phyloP scores from a whole-genome alignment of 345 rosid genomes.

The Populus tremula region DNA sequence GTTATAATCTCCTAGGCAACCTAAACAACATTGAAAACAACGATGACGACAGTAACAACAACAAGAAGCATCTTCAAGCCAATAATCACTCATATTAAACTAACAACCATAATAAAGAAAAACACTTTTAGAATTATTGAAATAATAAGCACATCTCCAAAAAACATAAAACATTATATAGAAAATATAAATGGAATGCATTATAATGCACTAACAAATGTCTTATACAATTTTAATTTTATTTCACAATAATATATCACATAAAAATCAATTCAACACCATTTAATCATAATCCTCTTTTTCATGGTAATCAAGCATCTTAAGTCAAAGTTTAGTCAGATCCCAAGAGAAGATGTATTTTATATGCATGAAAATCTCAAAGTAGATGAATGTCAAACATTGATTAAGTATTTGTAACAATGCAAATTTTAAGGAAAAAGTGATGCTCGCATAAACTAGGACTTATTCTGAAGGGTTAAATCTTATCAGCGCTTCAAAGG shows the following conservation, averaged over 20 bases:
- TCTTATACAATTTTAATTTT: neutral
- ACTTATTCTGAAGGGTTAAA: no score
- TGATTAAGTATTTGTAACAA: no score
- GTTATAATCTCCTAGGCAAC: no score
- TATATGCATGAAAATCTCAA: no score
- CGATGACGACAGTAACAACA: no score
- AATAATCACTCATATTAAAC: neutral
- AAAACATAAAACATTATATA: no score
- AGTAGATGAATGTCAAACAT: no score
- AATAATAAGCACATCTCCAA: neutral
- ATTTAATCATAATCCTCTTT: neutral
- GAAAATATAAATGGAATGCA: neutral
- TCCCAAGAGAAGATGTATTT: no score
- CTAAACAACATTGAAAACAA: no score
- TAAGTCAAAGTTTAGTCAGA: conserved; percentile 2
- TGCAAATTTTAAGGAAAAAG: no score
- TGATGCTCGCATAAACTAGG: no score
- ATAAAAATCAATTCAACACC: neutral
- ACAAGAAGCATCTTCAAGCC: neutral
- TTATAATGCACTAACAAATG: neutral
- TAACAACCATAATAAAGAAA: neutral
- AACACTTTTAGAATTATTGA: neutral
- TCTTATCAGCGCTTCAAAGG: no score
- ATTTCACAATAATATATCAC: neutral
- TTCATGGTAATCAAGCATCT: conserved; percentile 18